Percentiles rank a stretch among this genome's conserved stretches.
These are phyloP conservation scores for Pueraria montana DNA, from an alignment of 306 rosid genomes.

Conservation along the genomic window DNA sequence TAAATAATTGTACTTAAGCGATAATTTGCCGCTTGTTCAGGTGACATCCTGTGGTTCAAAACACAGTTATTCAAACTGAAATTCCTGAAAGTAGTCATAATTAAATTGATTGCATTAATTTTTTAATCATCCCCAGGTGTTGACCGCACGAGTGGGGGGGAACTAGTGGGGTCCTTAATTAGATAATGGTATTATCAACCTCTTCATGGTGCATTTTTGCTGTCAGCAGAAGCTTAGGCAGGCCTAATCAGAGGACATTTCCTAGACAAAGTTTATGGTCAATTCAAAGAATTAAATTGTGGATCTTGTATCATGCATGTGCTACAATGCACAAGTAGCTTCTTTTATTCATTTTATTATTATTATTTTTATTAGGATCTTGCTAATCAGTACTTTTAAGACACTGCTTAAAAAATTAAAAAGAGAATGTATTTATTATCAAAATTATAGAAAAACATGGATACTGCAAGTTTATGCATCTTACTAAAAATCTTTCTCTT, in stretches of 20 bases:
- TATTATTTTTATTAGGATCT: no score
- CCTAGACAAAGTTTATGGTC: constrained; percentile 45
- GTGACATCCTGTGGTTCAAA: constrained; percentile 69
- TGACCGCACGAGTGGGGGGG: constrained; percentile 80
- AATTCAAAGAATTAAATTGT: constrained; percentile 35
- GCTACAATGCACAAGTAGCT: constrained; percentile 1
- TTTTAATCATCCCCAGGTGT: constrained; percentile 53
- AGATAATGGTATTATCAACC: constrained; percentile 32
- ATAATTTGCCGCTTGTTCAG: constrained; percentile 76
- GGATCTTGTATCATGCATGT: constrained; percentile 33
- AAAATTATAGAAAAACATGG: no score
- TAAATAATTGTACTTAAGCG: constrained; percentile 53
- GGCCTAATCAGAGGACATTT: constrained; percentile 48
- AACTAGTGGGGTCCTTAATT: constrained; percentile 50
- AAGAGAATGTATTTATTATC: no score
- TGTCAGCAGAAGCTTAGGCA: constrained; percentile 53
- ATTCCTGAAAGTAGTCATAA: constrained; percentile 53
- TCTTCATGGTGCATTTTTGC: constrained; percentile 35
- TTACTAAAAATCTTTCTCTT: no score
- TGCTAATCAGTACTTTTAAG: no score
- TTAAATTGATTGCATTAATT: constrained; percentile 9
- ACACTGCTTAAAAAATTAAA: no score
- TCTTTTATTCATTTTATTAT: background rate
- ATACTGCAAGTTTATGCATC: no score
- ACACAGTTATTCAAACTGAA: constrained; percentile 55